A percentile compares a stretch with the other conserved stretches of the same genome.
phyloP scores from a whole-genome alignment of 352 stramenopile species.

The Pythium aphanidermatum region DNA sequence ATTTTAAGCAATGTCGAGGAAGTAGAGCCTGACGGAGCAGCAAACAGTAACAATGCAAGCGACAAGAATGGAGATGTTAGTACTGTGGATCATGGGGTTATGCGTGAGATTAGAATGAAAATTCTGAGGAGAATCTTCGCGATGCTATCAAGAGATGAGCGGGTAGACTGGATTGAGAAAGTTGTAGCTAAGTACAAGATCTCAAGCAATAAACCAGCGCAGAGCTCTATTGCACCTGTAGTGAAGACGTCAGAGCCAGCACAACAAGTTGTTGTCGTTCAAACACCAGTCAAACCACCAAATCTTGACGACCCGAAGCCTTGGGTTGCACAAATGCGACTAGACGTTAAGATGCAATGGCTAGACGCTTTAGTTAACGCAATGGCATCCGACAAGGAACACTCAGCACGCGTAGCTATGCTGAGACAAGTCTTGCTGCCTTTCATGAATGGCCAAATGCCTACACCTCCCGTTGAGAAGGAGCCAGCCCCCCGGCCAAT shows the following conservation, averaged over 20 bases:
- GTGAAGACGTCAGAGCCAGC: slow-evolving; percentile 22
- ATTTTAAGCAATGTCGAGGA: slow-evolving; percentile 35
- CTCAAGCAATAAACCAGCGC: not conserved
- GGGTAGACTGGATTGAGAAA: slow-evolving; percentile 42
- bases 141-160: slow-evolving; percentile 50
- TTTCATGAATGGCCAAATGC: slow-evolving; percentile 38
- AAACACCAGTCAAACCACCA: slow-evolving; percentile 18
- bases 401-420: slow-evolving; percentile 34
- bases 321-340: slow-evolving; percentile 29
- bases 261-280: slow-evolving; percentile 28
- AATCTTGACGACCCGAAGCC: slow-evolving; percentile 30
- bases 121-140: slow-evolving; percentile 49
- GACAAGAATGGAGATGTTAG: not conserved
- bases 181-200: slow-evolving; percentile 33
- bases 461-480: not conserved
- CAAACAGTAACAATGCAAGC: not conserved
- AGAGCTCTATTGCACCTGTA: too few species aligned
- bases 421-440: slow-evolving; percentile 40
- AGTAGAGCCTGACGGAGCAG: slow-evolving; percentile 15
- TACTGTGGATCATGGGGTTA: not conserved
- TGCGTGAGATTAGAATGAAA: slow-evolving; percentile 26
- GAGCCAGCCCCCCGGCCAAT: slow-evolving; percentile 5
- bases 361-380: slow-evolving; percentile 39
- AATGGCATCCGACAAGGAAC: slow-evolving; percentile 35
- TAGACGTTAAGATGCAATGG: slow-evolving; percentile 61